Percentiles rank a stretch among this genome's conserved stretches.
Conservation (phyloP, 179 eudicot genomes). For the Pouteria campechiana region DNA sequence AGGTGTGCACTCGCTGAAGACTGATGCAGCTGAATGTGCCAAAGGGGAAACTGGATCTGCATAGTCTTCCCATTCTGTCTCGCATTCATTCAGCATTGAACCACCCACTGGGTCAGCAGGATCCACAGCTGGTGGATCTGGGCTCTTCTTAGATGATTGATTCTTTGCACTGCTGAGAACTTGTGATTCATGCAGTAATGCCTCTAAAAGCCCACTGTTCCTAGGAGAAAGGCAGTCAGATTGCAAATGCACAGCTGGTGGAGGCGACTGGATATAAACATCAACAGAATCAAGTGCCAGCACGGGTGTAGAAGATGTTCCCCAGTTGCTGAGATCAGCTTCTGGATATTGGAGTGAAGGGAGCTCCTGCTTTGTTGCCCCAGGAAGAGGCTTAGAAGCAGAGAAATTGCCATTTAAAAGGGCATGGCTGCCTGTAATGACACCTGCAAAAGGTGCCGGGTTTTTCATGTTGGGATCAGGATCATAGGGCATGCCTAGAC, state of each 20-base stretch:
- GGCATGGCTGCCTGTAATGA: conserved; percentile 62
- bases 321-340: conserved; percentile 42
- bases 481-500: conserved; percentile 26
- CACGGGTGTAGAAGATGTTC: conserved; percentile 35
- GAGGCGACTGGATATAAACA: conserved; percentile 42
- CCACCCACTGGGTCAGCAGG: conserved; percentile 27
- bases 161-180: conserved; percentile 29
- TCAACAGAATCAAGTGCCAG: conserved; percentile 60
- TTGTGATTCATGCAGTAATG: conserved; percentile 48
- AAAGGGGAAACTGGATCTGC: conserved; percentile 63
- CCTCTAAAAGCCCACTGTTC: conserved; percentile 68
- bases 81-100: conserved; percentile 18
- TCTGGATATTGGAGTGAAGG: conserved; percentile 87
- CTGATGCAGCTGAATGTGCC: conserved; percentile 53
- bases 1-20: conserved; percentile 41
- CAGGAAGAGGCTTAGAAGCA: conserved; percentile 53
- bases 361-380: conserved; percentile 83
- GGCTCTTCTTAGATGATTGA: conserved; percentile 12
- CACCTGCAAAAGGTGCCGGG: conserved; percentile 18
- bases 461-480: conserved; percentile 20
- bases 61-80: conserved; percentile 35
- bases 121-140: conserved; percentile 14
- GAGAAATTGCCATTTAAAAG: conserved; percentile 63
- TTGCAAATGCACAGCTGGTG: conserved; percentile 35
- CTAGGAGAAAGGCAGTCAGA: conserved; percentile 48